These are phyloP conservation scores for Beauveria sp. DNA, from an alignment of 2,329 filamentous ascomycete genomes.

Conservation along the genomic window DNA sequence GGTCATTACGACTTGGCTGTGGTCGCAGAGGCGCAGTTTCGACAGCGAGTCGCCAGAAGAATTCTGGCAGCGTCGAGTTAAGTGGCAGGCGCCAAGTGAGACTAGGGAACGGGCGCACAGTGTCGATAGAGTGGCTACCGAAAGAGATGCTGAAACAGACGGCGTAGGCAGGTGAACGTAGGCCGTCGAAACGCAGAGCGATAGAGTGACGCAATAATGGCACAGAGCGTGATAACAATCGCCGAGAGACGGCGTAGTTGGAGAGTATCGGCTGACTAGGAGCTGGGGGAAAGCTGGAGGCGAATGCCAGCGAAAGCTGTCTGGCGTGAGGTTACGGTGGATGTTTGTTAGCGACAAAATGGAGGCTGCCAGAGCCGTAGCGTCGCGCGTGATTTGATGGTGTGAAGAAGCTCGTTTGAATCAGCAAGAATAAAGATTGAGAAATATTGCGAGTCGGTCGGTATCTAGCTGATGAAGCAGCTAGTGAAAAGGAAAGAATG, in stretches of 20 bases:
- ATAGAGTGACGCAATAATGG: background rate
- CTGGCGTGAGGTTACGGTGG: background rate
- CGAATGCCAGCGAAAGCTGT: background rate
- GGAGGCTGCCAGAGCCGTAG: slow-evolving; percentile 1
- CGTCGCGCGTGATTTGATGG: background rate
- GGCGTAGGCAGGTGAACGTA: too few relatives aligned
- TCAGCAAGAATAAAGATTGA: background rate
- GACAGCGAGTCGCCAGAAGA: background rate
- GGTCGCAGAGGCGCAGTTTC: background rate
- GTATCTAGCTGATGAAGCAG: background rate
- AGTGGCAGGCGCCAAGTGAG: background rate
- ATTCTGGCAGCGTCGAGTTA: background rate
- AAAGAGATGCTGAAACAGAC: background rate
- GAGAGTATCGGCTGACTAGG: background rate
- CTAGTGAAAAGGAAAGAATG: background rate
- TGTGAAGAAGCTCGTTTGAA: background rate
- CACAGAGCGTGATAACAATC: background rate
- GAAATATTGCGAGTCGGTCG: background rate
- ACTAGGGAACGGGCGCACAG: background rate
- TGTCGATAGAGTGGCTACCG: background rate
- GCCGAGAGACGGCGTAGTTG: background rate
- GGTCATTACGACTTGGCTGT: background rate
- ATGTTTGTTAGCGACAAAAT: background rate
- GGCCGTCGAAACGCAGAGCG: background rate
- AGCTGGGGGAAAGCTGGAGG: background rate